Evolutionary conservation across 352 stramenopile genomes (phyloP).

Genomic region (Blastocystis sp.): DNA sequence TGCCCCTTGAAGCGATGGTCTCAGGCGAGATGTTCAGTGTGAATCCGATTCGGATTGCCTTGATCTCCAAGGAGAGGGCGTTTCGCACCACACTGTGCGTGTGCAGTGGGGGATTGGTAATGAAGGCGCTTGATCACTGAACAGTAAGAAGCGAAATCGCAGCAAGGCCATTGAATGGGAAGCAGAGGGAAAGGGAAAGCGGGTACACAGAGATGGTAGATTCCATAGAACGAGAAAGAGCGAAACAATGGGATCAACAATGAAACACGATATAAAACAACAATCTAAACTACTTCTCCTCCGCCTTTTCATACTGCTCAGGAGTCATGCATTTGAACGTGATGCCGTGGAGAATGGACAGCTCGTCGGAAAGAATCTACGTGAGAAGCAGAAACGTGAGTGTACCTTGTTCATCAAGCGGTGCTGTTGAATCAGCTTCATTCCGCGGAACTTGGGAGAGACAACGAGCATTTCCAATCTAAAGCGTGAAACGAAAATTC

Average conservation of each 20-base stretch:
- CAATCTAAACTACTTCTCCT: slow-evolving; percentile 34
- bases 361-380: slow-evolving; percentile 46
- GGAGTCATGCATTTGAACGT: slow-evolving; percentile 72
- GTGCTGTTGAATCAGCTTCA: slow-evolving; percentile 66
- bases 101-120: neutral
- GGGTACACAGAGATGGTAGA: neutral
- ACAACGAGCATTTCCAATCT: slow-evolving; percentile 69
- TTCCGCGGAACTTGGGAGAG: slow-evolving; percentile 70
- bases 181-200: neutral
- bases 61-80: neutral
- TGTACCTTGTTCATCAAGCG: slow-evolving; percentile 64
- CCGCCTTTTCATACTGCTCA: slow-evolving; percentile 48
- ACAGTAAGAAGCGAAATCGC: neutral
- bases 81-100: neutral
- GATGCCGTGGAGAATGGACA: slow-evolving; percentile 69
- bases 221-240: neutral
- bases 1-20: neutral
- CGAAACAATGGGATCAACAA: neutral
- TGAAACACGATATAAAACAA: neutral
- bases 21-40: neutral
- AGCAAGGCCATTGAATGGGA: neutral
- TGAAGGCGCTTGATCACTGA: no score
- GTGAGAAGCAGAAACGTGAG: neutral
- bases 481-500: neutral
- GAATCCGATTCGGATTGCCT: neutral